These are phyloP conservation scores for Penicillium sp. DNA, from an alignment of 2,329 filamentous ascomycete genomes.

Conservation along the genomic window DNA sequence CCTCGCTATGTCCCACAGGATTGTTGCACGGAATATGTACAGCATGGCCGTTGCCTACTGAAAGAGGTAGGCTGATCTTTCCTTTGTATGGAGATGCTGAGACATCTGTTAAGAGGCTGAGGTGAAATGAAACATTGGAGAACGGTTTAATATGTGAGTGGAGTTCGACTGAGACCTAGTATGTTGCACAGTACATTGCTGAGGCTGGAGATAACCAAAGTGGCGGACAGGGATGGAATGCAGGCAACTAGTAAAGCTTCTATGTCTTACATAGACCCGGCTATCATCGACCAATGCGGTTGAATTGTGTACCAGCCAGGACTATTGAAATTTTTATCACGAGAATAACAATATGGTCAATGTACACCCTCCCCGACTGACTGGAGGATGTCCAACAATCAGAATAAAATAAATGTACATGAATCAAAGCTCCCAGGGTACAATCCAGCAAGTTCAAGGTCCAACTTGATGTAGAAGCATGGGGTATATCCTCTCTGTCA, in stretches of 20 bases:
- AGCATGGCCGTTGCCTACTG: not conserved
- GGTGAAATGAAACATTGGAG: not conserved
- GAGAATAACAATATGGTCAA: constrained; percentile 14
- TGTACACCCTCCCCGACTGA: constrained; percentile 6
- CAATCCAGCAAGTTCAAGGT: constrained; percentile 8
- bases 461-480: constrained; percentile 6
- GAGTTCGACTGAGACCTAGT: not conserved
- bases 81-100: not conserved
- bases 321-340: constrained; percentile 9
- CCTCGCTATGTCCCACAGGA: constrained; percentile 8
- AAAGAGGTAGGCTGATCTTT: not conserved
- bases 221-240: not conserved
- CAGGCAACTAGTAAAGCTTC: not conserved
- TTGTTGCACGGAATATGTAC: constrained; percentile 9
- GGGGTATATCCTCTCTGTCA: not conserved
- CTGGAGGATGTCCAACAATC: constrained; percentile 5
- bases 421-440: constrained; percentile 12
- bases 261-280: not conserved
- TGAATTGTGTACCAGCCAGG: constrained; percentile 8
- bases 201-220: not conserved
- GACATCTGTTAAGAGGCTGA: constrained; percentile 1
- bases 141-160: not conserved
- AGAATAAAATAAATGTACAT: constrained; percentile 18
- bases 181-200: not conserved
- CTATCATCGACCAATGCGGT: not conserved